Conservation (phyloP, 208 protist species). For the Leishmania mexicana region DNA sequence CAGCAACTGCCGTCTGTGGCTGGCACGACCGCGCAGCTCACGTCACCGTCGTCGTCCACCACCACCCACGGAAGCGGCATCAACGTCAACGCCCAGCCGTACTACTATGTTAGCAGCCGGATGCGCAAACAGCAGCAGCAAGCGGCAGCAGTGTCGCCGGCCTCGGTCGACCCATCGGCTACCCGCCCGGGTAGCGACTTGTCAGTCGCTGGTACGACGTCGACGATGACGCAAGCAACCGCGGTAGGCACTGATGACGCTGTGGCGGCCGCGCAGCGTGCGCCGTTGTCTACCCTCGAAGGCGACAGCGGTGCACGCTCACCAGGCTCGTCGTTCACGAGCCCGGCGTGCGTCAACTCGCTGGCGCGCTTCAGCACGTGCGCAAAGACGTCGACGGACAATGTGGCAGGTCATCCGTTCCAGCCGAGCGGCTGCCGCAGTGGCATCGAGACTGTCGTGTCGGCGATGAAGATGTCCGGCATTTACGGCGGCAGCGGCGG, state of each 20-base stretch:
- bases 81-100: slow-evolving; percentile 70
- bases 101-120: slow-evolving; percentile 60
- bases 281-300: not conserved
- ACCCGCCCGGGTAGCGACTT: not conserved
- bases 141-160: not conserved
- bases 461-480: slow-evolving; percentile 19
- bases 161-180: not conserved
- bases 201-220: not conserved
- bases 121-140: slow-evolving; percentile 33
- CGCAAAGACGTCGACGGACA: not conserved
- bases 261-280: not conserved
- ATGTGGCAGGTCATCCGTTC: not conserved
- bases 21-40: slow-evolving; percentile 7
- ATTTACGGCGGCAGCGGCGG: slow-evolving; percentile 4
- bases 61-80: slow-evolving; percentile 39
- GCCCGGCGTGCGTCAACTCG: slow-evolving; percentile 20
- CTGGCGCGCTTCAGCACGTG: slow-evolving; percentile 1
- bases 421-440: slow-evolving; percentile 8
- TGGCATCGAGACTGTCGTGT: slow-evolving; percentile 17
- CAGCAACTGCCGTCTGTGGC: slow-evolving; percentile 8
- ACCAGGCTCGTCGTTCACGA: slow-evolving; percentile 23
- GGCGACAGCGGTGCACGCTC: slow-evolving; percentile 8
- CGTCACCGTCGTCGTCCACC: slow-evolving; percentile 18
- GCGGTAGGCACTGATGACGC: not conserved
- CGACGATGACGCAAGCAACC: not conserved